These are phyloP conservation scores for Apocynum venetum DNA, from an alignment of 257 asterid genomes.

Conservation along the genomic window DNA sequence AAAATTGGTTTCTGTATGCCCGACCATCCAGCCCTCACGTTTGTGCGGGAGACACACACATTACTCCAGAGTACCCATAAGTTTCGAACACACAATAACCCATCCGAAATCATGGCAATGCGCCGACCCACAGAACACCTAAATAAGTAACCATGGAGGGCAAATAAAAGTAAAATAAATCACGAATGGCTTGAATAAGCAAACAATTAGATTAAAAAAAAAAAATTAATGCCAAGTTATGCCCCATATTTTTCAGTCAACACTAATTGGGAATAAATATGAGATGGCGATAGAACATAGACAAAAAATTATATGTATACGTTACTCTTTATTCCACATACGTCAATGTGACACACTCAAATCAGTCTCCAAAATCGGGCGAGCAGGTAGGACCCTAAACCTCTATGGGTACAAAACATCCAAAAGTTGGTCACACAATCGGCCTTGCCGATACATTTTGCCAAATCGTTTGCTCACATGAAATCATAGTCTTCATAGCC, in stretches of 20 bases:
- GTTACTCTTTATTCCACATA: constrained; percentile 20
- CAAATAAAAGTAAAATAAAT: no score
- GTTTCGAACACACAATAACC: no score
- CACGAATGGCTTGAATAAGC: no score
- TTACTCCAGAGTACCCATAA: no score
- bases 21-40: no score
- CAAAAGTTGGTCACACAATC: constrained; percentile 1
- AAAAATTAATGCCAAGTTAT: no score
- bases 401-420: constrained; percentile 13
- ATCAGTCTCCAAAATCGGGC: constrained; percentile 39
- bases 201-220: no score
- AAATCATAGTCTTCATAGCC: constrained; percentile 77
- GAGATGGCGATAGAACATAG: not conserved
- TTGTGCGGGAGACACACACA: no score
- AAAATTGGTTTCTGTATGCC: no score
- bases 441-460: constrained; percentile 3
- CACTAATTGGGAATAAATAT: not conserved
- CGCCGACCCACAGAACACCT: no score
- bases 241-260: not conserved
- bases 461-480: constrained; percentile 50
- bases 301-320: not conserved
- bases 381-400: constrained; percentile 21
- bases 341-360: constrained; percentile 28
- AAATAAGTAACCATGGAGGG: no score
- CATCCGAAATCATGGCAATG: no score